Conservation (phyloP, 1,284 basidiomycete genomes). For the Filobasidium uniguttulatum region DNA sequence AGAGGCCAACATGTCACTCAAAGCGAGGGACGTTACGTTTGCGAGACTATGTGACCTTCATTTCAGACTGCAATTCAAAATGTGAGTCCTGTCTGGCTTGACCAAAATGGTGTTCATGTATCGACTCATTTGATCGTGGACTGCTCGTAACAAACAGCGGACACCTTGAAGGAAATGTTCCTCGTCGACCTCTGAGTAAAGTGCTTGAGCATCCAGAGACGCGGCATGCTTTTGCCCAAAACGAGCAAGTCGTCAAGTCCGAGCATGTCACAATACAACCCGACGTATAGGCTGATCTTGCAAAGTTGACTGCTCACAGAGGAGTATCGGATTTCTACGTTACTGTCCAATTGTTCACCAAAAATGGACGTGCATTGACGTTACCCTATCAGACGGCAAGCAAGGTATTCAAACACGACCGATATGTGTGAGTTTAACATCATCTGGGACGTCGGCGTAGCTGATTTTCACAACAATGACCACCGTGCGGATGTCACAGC, state of each 20-base stretch:
- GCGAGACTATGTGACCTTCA: slow-evolving; percentile 75
- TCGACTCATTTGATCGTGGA: slow-evolving; percentile 13
- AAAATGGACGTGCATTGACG: slow-evolving; percentile 62
- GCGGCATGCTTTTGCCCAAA: slow-evolving; percentile 63
- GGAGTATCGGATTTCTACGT: slow-evolving; percentile 81
- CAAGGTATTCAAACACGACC: slow-evolving; percentile 69
- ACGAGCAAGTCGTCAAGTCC: slow-evolving; percentile 44
- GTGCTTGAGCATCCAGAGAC: slow-evolving; percentile 63
- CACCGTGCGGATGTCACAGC: slow-evolving; percentile 41
- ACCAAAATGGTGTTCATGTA: slow-evolving; percentile 8
- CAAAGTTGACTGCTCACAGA: slow-evolving; percentile 37
- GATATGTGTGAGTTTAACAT: slow-evolving; percentile 49
- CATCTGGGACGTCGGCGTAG: not conserved
- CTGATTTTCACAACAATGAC: too few relatives aligned
- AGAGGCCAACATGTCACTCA: not conserved
- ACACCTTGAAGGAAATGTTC: slow-evolving; percentile 66
- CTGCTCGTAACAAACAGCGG: slow-evolving; percentile 44
- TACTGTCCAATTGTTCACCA: slow-evolving; percentile 75
- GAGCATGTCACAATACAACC: slow-evolving; percentile 1
- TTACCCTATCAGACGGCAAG: slow-evolving; percentile 81
- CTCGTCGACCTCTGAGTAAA: slow-evolving; percentile 52
- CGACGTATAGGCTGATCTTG: too few relatives aligned
- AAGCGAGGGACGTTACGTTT: slow-evolving; percentile 61
- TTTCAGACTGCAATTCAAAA: slow-evolving; percentile 69
- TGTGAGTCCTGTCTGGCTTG: slow-evolving; percentile 43